Evolutionary conservation across 345 rosid species (phyloP).

Genomic region (Linum tenue): DNA sequence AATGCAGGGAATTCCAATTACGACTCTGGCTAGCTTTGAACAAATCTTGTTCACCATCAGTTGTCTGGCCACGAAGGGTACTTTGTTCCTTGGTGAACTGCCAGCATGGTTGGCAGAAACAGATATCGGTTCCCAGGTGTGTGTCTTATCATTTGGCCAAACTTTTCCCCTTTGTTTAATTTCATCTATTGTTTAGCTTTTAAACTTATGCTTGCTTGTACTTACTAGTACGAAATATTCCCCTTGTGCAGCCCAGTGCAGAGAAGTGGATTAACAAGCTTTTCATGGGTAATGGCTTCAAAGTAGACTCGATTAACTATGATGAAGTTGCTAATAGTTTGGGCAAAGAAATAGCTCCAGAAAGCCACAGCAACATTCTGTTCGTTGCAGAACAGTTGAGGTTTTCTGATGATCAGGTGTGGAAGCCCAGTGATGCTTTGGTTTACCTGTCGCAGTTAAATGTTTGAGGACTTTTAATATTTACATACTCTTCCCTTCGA

Average conservation of each 20-base stretch:
- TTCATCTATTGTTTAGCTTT: not conserved
- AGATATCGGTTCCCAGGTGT: constrained; percentile 45
- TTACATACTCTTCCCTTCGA: not conserved
- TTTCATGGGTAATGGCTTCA: constrained; percentile 63
- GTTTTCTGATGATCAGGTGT: constrained; percentile 85
- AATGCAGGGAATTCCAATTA: constrained; percentile 56
- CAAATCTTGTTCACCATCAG: constrained; percentile 46
- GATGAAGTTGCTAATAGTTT: constrained; percentile 46
- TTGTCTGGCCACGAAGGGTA: constrained; percentile 56
- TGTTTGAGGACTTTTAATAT: not conserved
- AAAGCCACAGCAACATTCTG: constrained; percentile 35
- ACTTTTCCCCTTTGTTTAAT: not conserved
- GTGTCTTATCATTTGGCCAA: constrained; percentile 1
- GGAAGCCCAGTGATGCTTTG: constrained; percentile 12
- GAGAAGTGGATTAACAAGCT: constrained; percentile 49
- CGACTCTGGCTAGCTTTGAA: constrained; percentile 53
- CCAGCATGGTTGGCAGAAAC: constrained; percentile 52
- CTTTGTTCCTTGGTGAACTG: constrained; percentile 63
- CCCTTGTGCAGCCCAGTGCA: constrained; percentile 36
- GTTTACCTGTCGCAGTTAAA: not conserved
- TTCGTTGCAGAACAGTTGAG: constrained; percentile 69
- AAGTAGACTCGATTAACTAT: constrained; percentile 39
- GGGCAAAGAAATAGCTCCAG: constrained; percentile 37
- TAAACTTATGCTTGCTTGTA: not conserved
- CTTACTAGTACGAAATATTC: not conserved